Base-by-base conservation (phyloP, 179 eudicot species). In the Spergularia azorica region DNA sequence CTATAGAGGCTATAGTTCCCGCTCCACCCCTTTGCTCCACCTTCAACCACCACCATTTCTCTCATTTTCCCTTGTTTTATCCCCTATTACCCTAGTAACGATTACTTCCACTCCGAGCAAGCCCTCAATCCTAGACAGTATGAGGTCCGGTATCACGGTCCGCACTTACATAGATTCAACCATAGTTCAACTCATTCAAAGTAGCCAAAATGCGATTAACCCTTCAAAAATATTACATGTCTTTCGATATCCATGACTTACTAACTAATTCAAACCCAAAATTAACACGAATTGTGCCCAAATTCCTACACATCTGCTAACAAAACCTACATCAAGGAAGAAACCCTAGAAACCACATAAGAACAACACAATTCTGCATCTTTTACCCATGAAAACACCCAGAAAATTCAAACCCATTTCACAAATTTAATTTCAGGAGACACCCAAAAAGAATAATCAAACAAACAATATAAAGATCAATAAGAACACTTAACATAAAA, bases 291-390 rank as follows among this genome's bases (percentile, higher is more conserved):
- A 50, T 14, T 16, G 20, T 57, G 18, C 9, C 17, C 61, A 4
- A 26, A 9, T 14, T 11, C 38, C 10, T 70, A 14, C 73, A 26
- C 54, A 48, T 16, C 16, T 67, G 16, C 54, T 18, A 38, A 39
- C 55, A 14, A 64, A 21, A 57, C 9, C 32, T 26, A 26, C 32
- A 15, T 32, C 48, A 26, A 54, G 38, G 16, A 17, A 17, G 38
- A 58, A 72, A 72, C 75, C 55, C 66, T 72, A 71, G 32, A 10
- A 71, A 71, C 16, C 74, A 38, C 63, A 38, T 5, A 56, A 9
- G 57, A 38, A 56, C 9, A 32, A 71, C 4, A 16, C 10, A 12
- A 26, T 17, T 52, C 18, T 6, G 32, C 51, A 65, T 65, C 16
- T 15, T 4, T 16, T 65, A 65, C 32, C 21, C 16, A 65, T 6